A percentile compares a stretch with the other conserved stretches of the same genome.
Evolutionary conservation across 306 rosid genomes (phyloP).

Genomic region (Glycyrrhiza uralensis): DNA sequence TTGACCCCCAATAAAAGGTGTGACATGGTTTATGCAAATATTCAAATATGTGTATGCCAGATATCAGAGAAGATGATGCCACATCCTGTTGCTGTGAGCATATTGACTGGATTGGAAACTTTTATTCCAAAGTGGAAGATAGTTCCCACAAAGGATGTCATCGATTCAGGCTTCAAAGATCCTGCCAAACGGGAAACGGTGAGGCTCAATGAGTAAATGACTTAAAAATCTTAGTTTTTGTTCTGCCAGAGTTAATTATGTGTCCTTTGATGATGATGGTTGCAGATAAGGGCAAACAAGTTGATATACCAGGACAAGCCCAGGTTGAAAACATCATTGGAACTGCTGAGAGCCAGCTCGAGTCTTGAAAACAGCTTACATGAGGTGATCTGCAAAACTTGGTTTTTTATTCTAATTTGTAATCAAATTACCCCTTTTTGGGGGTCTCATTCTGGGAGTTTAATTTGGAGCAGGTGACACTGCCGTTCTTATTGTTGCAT

Average conservation of each 20-base stretch:
- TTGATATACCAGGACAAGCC: constrained; percentile 88
- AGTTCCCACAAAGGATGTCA: constrained; percentile 76
- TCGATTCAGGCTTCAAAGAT: constrained; percentile 67
- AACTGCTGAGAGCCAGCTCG: constrained; percentile 74
- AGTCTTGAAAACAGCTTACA: constrained; percentile 52
- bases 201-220: background rate
- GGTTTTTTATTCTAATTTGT: background rate
- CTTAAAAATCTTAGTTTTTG: background rate
- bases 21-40: background rate
- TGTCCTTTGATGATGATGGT: background rate
- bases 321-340: constrained; percentile 76
- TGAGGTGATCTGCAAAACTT: constrained; percentile 36
- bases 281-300: constrained; percentile 74
- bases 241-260: background rate
- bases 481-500: constrained; percentile 81
- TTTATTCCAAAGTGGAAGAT: constrained; percentile 85
- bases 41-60: constrained; percentile 36
- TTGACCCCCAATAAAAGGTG: background rate
- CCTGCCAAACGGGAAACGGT: constrained; percentile 69
- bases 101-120: constrained; percentile 57
- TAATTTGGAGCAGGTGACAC: constrained; percentile 42
- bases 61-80: constrained; percentile 85
- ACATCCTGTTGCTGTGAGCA: constrained; percentile 55
- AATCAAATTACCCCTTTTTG: background rate
- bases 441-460: background rate